Evolutionary conservation across 2,329 filamentous ascomycete genomes (phyloP), one percentile per base, ranked within the genome.

Genomic region (Aspergillus fischeri): DNA sequence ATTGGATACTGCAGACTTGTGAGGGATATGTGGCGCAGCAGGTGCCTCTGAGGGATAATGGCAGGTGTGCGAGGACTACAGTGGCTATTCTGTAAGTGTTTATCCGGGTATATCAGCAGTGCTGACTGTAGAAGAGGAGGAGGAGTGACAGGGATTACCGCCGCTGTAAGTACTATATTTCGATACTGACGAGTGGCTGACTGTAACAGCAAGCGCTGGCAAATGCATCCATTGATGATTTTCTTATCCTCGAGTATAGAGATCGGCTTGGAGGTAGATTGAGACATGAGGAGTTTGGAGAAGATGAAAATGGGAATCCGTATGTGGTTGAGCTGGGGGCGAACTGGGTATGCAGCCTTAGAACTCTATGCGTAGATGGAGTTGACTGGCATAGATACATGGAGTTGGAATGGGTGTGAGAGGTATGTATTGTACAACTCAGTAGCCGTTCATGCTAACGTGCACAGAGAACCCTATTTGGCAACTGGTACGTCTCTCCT

Each of bases 171-270:
- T 61, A 17, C 10, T 14, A 9, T 44, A 21, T 4, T n/a, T 20
- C 29, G 8, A 17, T 9, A 20, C 9, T 5, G 8, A 11, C 3
- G 29, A 41, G 3, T 29, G 49, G 25, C 57, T 60, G 9, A 64
- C 25, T 3, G 8, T 5, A 51, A 44, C 58, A 80, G 78, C 84
- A 89, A 77, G 79, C 85, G 3, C 70, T 89, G 5, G 71, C 78
- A 4, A 86, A 89, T 54, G 78, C 80, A 2, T 87, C 84, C 0
- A 74, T 89, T 5, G 73, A 77, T 0, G 86, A 89, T 59, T 89
- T 89, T 55, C 51, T 89, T 8, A 85, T 89, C 49, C 69, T 90
- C 2, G 86, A 89, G 57, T 83, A 85, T 57, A 84, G 85, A 24
- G 76, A 81, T 58, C 78, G 81, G 8, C 81, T 89, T 55, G 87